Percentiles rank a stretch among this genome's conserved stretches.
These are phyloP conservation scores for Zymoseptoria pseudotritici DNA, from an alignment of 2,329 filamentous ascomycete genomes.

Conservation along the genomic window DNA sequence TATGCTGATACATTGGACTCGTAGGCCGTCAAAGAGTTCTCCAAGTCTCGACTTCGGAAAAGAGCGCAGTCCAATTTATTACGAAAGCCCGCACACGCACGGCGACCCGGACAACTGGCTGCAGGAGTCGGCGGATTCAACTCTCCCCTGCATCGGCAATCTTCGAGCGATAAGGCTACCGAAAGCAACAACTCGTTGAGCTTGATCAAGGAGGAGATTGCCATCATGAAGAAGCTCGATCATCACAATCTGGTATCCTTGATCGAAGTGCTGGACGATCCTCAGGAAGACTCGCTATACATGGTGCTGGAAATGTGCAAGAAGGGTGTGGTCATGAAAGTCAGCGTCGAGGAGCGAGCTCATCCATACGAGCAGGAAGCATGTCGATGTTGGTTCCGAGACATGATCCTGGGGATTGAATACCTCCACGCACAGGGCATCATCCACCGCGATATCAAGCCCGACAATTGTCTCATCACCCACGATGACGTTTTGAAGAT, in stretches of 20 bases:
- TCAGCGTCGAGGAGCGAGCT: conserved; percentile 75
- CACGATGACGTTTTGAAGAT: conserved; percentile 92
- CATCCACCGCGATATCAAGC: conserved; percentile 95
- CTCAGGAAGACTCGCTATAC: conserved; percentile 89
- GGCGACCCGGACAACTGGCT: conserved; percentile 46
- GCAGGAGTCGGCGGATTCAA: conserved; percentile 49
- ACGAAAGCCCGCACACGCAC: conserved; percentile 50
- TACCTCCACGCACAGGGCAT: conserved; percentile 93
- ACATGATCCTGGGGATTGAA: conserved; percentile 89
- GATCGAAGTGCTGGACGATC: conserved; percentile 91
- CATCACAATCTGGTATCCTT: conserved; percentile 90
- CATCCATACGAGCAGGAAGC: conserved; percentile 74
- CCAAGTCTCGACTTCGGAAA: conserved; percentile 81
- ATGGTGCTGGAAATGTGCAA: conserved; percentile 99
- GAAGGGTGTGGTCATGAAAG: conserved; percentile 94
- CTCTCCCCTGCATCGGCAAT: conserved; percentile 56
- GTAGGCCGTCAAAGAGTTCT: conserved; percentile 95
- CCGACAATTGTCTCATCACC: conserved; percentile 87
- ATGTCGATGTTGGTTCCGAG: conserved; percentile 87
- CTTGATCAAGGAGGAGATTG: conserved; percentile 90
- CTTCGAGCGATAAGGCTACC: conserved; percentile 41
- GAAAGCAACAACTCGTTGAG: conserved; percentile 65
- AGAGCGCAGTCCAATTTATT: conserved; percentile 85
- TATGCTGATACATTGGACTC: conserved; percentile 10
- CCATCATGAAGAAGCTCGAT: conserved; percentile 97